phyloP scores from a whole-genome alignment of 352 stramenopile genomes.

The Phytophthora palmivora region DNA sequence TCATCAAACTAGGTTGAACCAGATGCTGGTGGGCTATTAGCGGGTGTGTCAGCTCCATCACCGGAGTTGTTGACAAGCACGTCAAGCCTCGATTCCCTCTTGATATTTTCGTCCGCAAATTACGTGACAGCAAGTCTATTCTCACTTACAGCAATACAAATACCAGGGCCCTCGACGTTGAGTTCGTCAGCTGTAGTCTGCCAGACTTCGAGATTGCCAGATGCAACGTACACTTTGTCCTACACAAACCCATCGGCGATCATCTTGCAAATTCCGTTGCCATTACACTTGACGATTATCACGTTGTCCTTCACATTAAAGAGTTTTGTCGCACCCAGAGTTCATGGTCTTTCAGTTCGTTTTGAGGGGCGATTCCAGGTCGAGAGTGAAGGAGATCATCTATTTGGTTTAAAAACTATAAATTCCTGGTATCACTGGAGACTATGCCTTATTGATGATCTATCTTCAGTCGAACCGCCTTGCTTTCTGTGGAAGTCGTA shows the following conservation, averaged over 20 bases:
- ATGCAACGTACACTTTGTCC: conserved; percentile 94
- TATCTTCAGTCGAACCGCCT: too few species aligned
- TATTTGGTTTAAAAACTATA: too few species aligned
- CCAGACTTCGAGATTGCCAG: conserved; percentile 85
- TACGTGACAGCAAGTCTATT: too few species aligned
- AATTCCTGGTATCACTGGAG: too few species aligned
- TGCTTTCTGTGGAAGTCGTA: too few species aligned
- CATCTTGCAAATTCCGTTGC: conserved; percentile 94
- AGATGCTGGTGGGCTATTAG: conserved; percentile 47
- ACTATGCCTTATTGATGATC: too few species aligned
- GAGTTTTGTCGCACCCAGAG: conserved; percentile 51
- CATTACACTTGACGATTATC: conserved; percentile 94
- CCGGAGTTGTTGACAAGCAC: too few species aligned
- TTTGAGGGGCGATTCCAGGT: background rate
- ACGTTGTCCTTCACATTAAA: conserved; percentile 73
- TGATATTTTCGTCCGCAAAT: conserved; percentile 75
- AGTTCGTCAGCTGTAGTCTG: conserved; percentile 71
- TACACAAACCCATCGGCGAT: conserved; percentile 94
- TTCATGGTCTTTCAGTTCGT: conserved; percentile 12
- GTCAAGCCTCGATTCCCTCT: conserved; percentile 80
- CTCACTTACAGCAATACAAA: conserved; percentile 60
- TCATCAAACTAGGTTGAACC: too few species aligned
- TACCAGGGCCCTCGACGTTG: conserved; percentile 59
- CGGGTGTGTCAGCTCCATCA: conserved; percentile 46
- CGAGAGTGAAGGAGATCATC: too few species aligned